Conservation (phyloP, 2,329 filamentous ascomycete species). For the Fonsecaea erecta region DNA sequence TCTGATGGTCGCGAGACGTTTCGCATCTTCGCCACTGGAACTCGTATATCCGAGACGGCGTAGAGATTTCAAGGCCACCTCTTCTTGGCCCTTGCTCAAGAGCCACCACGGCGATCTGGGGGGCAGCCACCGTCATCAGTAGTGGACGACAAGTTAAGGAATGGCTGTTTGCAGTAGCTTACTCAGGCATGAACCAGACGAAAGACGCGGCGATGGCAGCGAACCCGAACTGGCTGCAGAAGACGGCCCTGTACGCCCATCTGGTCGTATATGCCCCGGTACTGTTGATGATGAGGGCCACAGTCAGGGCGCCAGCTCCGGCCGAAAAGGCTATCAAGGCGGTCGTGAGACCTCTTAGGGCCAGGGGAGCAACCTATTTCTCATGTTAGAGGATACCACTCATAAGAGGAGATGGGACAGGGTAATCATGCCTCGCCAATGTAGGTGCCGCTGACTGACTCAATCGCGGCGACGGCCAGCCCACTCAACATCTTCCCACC, state of each 20-base stretch:
- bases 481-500: conserved; percentile 53
- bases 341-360: conserved; percentile 55
- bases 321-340: conserved; percentile 50
- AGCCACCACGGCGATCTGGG: conserved; percentile 48
- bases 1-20: conserved; percentile 43
- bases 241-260: conserved; percentile 52
- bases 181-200: conserved; percentile 32
- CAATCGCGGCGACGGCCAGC: conserved; percentile 52
- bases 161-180: not conserved
- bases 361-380: conserved; percentile 49
- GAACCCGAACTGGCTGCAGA: conserved; percentile 51
- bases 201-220: conserved; percentile 43
- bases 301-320: conserved; percentile 48
- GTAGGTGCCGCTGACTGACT: conserved; percentile 49
- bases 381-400: conserved; percentile 25
- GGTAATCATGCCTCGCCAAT: conserved; percentile 43
- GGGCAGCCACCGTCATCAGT: not conserved
- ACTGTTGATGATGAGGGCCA: conserved; percentile 46
- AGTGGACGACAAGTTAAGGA: not conserved
- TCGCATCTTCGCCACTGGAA: not conserved
- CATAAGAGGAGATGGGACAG: not conserved
- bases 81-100: conserved; percentile 42
- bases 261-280: conserved; percentile 45
- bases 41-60: conserved; percentile 23
- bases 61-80: conserved; percentile 43